Conservation (phyloP, 768 basidiomycete genomes). For the Tylopilus felleus region DNA sequence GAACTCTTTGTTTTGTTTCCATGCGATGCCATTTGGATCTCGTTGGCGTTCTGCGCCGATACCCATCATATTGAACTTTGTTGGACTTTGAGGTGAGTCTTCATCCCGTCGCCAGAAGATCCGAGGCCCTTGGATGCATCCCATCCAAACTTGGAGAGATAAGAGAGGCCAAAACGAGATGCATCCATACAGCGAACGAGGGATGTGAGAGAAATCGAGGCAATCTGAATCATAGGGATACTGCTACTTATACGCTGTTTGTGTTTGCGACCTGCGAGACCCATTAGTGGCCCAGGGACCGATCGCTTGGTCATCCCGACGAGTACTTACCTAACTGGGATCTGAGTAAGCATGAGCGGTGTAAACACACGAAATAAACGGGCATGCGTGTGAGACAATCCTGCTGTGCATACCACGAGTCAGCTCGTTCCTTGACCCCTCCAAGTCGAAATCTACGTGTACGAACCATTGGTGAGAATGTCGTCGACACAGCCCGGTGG, state of each 20-base stretch:
- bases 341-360: too few species aligned
- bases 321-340: too few species aligned
- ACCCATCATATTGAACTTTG: slow-evolving; percentile 83
- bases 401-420: too few species aligned
- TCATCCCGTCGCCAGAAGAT: slow-evolving; percentile 64
- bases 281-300: too few species aligned
- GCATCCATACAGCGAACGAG: slow-evolving; percentile 50
- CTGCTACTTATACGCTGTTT: slow-evolving; percentile 84
- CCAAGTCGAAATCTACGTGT: too few species aligned
- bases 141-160: slow-evolving; percentile 87
- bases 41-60: slow-evolving; percentile 71
- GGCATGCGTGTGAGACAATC: too few species aligned
- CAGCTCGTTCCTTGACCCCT: too few species aligned
- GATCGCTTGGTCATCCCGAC: too few species aligned
- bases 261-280: slow-evolving; percentile 68
- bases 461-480: too few species aligned
- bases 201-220: not conserved
- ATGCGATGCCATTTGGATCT: slow-evolving; percentile 71
- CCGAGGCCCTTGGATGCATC: slow-evolving; percentile 75
- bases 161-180: slow-evolving; percentile 77
- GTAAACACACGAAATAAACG: too few species aligned
- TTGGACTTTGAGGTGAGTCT: slow-evolving; percentile 66
- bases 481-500: too few species aligned
- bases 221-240: not conserved
- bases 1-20: slow-evolving; percentile 86